These are phyloP conservation scores for Rosa rugosa DNA, from an alignment of 306 rosid species.

Conservation along the genomic window DNA sequence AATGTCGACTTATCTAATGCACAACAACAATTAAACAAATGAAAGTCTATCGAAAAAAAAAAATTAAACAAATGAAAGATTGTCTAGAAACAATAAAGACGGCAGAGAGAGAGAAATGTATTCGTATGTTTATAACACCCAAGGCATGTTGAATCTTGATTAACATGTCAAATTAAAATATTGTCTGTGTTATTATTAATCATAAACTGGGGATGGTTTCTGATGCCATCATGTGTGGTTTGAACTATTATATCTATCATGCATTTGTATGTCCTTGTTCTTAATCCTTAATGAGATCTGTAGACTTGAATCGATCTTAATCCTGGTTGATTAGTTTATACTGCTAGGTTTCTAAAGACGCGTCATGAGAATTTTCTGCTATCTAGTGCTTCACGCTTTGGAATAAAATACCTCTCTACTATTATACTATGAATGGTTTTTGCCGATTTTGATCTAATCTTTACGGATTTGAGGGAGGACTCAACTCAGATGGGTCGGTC, in stretches of 20 bases:
- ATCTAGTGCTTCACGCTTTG: background rate
- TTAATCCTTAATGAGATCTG: background rate
- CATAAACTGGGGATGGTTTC: background rate
- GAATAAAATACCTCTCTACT: background rate
- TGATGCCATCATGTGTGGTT: background rate
- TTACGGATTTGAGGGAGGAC: background rate
- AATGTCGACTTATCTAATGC: background rate
- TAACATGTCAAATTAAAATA: background rate
- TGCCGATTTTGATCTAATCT: background rate
- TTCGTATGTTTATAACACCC: background rate
- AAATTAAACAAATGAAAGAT: background rate
- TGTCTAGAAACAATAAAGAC: background rate
- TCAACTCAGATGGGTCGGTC: background rate
- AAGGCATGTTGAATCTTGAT: background rate
- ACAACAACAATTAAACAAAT: background rate
- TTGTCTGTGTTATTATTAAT: background rate
- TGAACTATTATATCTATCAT: background rate
- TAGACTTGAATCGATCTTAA: background rate
- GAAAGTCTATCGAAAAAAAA: background rate
- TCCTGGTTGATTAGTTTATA: background rate
- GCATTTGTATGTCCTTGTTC: background rate
- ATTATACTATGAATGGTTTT: background rate
- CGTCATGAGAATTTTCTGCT: background rate
- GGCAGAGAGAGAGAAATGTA: background rate
- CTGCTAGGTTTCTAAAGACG: background rate